A percentile compares a stretch with the other conserved stretches of the same genome.
Conservation (phyloP, 2,329 filamentous ascomycete genomes). For the Gnomoniopsis smithogilvyi region DNA sequence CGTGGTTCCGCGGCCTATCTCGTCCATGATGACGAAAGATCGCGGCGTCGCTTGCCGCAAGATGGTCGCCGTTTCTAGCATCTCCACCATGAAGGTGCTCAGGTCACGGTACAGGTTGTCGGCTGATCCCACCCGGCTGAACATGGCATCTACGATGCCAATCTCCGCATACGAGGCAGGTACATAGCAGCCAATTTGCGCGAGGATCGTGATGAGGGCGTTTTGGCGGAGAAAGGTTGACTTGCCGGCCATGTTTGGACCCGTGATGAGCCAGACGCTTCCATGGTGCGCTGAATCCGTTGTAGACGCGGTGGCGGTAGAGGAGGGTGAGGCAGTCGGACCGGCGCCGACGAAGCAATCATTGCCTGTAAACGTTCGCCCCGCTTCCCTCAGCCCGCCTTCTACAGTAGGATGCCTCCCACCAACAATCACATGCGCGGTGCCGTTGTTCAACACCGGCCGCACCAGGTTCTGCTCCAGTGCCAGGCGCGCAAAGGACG, state of each 20-base stretch:
- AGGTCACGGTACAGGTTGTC: conserved; percentile 94
- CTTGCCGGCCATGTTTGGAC: conserved; percentile 99
- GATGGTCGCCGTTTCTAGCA: conserved; percentile 93
- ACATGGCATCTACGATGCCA: conserved; percentile 92
- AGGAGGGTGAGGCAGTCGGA: conserved; percentile 49
- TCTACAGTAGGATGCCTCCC: conserved; percentile 94
- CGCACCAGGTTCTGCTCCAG: conserved; percentile 69
- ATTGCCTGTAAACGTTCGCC: conserved; percentile 79
- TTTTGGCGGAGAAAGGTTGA: conserved; percentile 95
- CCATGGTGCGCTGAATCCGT: conserved; percentile 59
- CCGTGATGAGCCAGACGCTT: conserved; percentile 64
- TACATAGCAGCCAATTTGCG: conserved; percentile 89
- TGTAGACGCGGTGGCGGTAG: conserved; percentile 63
- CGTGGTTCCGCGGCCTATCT: conserved; percentile 91
- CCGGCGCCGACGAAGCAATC: conserved; percentile 76
- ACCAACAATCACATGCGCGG: conserved; percentile 72
- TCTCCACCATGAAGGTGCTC: conserved; percentile 99
- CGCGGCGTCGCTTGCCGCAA: conserved; percentile 77
- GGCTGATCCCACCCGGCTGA: conserved; percentile 87
- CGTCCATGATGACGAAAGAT: conserved; percentile 97
- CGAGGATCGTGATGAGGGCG: conserved; percentile 88
- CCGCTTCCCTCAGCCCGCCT: conserved; percentile 72
- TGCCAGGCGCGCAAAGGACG: conserved; percentile 79
- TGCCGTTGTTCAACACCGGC: conserved; percentile 65
- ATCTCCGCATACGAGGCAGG: conserved; percentile 83